A percentile compares a stretch with the other conserved stretches of the same genome.
Conservation (phyloP, 768 basidiomycete species). For the Daedaleopsis sinensis region DNA sequence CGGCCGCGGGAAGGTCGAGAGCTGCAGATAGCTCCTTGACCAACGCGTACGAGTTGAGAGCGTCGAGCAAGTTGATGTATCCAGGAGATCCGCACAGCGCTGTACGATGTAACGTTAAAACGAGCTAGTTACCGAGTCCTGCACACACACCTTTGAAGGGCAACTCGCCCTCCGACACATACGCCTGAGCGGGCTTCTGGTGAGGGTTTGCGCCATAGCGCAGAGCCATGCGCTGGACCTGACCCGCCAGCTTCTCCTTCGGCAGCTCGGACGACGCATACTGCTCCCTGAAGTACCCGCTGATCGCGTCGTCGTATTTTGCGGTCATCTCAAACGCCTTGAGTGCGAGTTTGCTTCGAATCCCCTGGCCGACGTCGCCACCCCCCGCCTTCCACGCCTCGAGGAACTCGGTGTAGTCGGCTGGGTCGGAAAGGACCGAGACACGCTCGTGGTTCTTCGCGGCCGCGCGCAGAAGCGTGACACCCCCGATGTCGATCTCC, state of each 20-base stretch:
- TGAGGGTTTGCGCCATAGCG: conserved; percentile 98
- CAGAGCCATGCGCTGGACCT: conserved; percentile 82
- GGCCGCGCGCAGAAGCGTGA: conserved; percentile 94
- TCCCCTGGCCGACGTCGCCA: conserved; percentile 71
- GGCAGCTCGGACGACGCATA: conserved; percentile 83
- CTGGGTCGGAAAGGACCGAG: conserved; percentile 84
- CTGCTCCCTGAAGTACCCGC: conserved; percentile 94
- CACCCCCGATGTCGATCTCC: conserved; percentile 98
- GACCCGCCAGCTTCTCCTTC: conserved; percentile 61
- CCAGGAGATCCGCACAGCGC: conserved; percentile 94
- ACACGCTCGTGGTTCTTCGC: conserved; percentile 98
- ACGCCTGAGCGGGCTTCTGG: conserved; percentile 98
- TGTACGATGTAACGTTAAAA: conserved; percentile 35
- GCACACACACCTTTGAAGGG: conserved; percentile 84
- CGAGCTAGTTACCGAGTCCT: conserved; percentile 7
- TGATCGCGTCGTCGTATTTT: conserved; percentile 92
- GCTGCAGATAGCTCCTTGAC: conserved; percentile 93
- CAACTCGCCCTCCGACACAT: conserved; percentile 82
- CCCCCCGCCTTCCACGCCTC: conserved; percentile 71
- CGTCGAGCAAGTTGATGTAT: conserved; percentile 98
- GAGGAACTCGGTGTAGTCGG: conserved; percentile 85
- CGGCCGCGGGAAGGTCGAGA: conserved; percentile 89
- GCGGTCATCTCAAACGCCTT: conserved; percentile 99
- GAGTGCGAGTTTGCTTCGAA: conserved; percentile 82
- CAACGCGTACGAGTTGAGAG: conserved; percentile 94